Percentiles rank a stretch among this genome's conserved stretches.
phyloP scores from a whole-genome alignment of 768 basidiomycete species.

The Russula sp. region DNA sequence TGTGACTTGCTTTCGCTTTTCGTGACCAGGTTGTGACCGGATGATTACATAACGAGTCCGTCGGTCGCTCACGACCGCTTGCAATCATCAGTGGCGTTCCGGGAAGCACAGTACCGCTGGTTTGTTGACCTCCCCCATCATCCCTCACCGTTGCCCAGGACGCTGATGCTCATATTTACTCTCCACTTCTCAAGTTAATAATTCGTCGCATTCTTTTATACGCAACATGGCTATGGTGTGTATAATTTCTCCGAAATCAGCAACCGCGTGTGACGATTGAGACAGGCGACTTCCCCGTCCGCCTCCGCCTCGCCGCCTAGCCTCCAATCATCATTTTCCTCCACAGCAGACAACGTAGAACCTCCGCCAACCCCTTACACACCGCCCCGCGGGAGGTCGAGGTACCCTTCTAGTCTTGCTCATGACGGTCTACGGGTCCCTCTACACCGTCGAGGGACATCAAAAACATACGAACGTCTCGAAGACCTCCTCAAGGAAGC shows the following conservation, averaged over 20 bases:
- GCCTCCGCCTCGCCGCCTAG: conserved; percentile 12
- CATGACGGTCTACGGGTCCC: conserved; percentile 46
- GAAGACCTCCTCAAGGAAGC: conserved; percentile 83
- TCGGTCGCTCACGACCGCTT: background rate
- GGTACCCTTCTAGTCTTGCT: conserved; percentile 51
- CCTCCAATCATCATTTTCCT: conserved; percentile 15
- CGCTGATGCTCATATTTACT: conserved; percentile 3
- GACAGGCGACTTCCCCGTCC: background rate
- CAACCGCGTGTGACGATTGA: background rate
- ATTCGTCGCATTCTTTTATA: background rate
- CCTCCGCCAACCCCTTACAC: conserved; percentile 6
- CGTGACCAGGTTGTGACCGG: too few species aligned
- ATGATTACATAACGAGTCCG: background rate
- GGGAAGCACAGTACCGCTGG: background rate
- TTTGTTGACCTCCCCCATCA: background rate
- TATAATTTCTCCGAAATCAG: background rate
- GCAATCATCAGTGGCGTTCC: background rate
- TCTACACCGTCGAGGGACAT: conserved; percentile 70
- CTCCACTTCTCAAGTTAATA: background rate
- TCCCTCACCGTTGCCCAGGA: background rate
- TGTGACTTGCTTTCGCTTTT: too few species aligned
- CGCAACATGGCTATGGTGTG: conserved; percentile 3
- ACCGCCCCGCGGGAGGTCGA: conserved; percentile 24
- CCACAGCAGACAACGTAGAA: background rate
- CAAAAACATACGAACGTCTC: conserved; percentile 72